These are phyloP conservation scores for Coemansia sp. DNA, from an alignment of 192 early-diverging fungal genomes.

Conservation along the genomic window DNA sequence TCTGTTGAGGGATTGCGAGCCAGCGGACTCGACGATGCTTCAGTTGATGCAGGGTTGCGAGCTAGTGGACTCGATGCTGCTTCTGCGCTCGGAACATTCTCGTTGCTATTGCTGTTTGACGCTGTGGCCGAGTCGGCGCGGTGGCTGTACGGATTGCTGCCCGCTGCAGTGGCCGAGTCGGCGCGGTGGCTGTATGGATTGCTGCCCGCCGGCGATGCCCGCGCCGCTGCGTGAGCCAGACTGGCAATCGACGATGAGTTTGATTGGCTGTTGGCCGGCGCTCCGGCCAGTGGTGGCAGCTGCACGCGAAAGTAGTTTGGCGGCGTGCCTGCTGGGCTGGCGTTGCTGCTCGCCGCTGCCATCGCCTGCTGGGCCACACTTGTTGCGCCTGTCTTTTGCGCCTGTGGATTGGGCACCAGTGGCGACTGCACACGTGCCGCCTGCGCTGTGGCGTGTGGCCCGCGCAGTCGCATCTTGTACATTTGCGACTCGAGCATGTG, in stretches of 20 bases:
- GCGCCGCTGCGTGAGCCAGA: constrained; percentile 31
- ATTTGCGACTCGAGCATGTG: constrained; percentile 49
- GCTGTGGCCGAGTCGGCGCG: constrained; percentile 11
- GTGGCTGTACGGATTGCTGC: constrained; percentile 47
- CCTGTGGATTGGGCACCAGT: constrained; percentile 20
- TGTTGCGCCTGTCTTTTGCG: neutral
- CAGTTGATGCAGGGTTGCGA: neutral
- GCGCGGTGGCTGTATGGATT: constrained; percentile 50
- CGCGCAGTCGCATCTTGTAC: constrained; percentile 51
- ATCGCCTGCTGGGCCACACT: neutral
- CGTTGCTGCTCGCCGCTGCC: neutral
- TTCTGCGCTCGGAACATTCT: neutral
- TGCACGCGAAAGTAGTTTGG: constrained; percentile 53
- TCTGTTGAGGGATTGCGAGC: constrained; percentile 2
- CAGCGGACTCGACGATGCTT: constrained; percentile 11
- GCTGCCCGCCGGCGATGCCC: constrained; percentile 16
- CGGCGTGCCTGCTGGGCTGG: constrained; percentile 39
- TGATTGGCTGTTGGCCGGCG: constrained; percentile 25
- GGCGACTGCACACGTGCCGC: constrained; percentile 41
- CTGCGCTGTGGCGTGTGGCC: constrained; percentile 20
- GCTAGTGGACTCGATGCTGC: constrained; percentile 19
- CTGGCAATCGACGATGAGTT: constrained; percentile 48
- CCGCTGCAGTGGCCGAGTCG: neutral
- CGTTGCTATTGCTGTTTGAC: constrained; percentile 4
- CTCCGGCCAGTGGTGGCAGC: constrained; percentile 42